A percentile compares a stretch with the other conserved stretches of the same genome.
These are phyloP conservation scores for Kitagawia praeruptora DNA, from an alignment of 129 eudicot genomes.

Conservation along the genomic window DNA sequence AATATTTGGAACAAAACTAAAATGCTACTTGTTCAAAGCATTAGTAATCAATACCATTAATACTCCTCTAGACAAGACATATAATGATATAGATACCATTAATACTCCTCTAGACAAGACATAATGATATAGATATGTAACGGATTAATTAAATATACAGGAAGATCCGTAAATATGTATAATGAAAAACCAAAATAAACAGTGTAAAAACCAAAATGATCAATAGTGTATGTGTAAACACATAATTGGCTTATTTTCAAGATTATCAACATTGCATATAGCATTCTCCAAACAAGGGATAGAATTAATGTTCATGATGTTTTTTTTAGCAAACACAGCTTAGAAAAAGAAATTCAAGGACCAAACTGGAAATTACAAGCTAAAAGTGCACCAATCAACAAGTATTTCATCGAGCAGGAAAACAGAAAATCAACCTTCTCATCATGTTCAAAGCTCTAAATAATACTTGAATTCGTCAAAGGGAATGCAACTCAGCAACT, in stretches of 20 bases:
- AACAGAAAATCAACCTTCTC: background rate
- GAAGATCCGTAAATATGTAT: no score
- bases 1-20: no score
- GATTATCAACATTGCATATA: background rate
- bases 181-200: no score
- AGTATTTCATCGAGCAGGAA: background rate
- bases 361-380: background rate
- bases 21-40: no score
- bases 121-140: no score
- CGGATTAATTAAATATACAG: no score
- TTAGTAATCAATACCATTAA: no score
- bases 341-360: background rate
- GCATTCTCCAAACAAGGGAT: background rate
- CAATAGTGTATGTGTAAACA: background rate
- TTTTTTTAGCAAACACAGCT: background rate
- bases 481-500: background rate
- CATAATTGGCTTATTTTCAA: background rate
- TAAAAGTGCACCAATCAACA: background rate
- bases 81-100: no score
- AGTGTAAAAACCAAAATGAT: no score
- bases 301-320: background rate
- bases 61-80: background rate
- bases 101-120: background rate
- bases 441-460: background rate
- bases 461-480: background rate